phyloP scores from a whole-genome alignment of 257 asterid species.

The Plantago elongata region DNA sequence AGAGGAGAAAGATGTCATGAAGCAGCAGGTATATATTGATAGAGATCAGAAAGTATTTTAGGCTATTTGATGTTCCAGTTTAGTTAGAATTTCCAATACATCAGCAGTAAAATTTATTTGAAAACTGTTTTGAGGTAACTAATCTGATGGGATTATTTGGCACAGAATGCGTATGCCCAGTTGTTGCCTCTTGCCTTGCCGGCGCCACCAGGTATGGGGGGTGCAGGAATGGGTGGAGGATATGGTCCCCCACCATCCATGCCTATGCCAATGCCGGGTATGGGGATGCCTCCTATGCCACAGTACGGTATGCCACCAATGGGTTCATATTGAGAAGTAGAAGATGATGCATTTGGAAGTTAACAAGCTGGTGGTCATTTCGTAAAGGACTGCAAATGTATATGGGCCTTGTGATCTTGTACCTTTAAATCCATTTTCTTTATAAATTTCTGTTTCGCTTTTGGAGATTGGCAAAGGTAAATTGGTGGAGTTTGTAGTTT shows the following conservation, averaged over 20 bases:
- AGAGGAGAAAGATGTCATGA: constrained; percentile 48
- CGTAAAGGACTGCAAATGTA: constrained; percentile 6
- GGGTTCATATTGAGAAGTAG: constrained; percentile 42
- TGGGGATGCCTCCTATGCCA: constrained; percentile 66
- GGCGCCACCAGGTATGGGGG: constrained; percentile 53
- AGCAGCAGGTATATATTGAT: constrained; percentile 38
- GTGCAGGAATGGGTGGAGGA: constrained; percentile 45
- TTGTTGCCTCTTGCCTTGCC: constrained; percentile 58
- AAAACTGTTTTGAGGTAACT: neutral
- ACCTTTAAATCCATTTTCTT: constrained; percentile 20
- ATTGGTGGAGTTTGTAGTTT: constrained; percentile 20
- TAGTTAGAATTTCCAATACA: no score
- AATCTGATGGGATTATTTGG: constrained; percentile 1
- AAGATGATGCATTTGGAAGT: constrained; percentile 12
- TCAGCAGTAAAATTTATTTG: neutral
- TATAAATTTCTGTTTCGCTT: constrained; percentile 2
- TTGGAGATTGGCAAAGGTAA: constrained; percentile 15
- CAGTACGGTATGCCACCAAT: constrained; percentile 54
- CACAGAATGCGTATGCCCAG: constrained; percentile 58
- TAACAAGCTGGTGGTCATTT: constrained; percentile 12
- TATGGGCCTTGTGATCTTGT: constrained; percentile 3
- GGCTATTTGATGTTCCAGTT: no score
- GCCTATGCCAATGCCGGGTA: constrained; percentile 55
- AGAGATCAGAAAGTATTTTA: no score
- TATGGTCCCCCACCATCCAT: constrained; percentile 41